phyloP scores from a whole-genome alignment of 176 grass and related monocot genomes.

The Zea luxurians region DNA sequence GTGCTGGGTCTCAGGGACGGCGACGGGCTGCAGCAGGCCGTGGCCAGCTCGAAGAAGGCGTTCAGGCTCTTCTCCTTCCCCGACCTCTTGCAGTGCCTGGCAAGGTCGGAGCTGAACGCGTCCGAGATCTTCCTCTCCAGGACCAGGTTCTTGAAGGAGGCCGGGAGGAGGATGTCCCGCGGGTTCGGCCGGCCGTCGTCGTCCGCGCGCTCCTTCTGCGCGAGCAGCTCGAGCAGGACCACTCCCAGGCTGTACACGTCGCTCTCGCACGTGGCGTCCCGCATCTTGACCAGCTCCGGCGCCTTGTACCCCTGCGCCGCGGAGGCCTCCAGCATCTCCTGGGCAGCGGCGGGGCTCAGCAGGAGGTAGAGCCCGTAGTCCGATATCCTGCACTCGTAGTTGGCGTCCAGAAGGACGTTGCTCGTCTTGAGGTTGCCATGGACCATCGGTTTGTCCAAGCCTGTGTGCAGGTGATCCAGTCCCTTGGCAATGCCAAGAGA shows the following conservation, averaged over 20 bases:
- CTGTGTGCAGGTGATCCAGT: slow-evolving; percentile 78
- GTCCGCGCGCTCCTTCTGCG: slow-evolving; percentile 49
- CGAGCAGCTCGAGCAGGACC: slow-evolving; percentile 83
- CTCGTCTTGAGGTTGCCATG: slow-evolving; percentile 91
- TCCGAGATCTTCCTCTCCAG: slow-evolving; percentile 73
- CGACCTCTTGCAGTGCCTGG: slow-evolving; percentile 47
- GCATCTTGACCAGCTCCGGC: slow-evolving; percentile 81
- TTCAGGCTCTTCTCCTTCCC: slow-evolving; percentile 57
- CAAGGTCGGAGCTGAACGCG: slow-evolving; percentile 59
- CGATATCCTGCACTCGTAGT: slow-evolving; percentile 58
- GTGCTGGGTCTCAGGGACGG: slow-evolving; percentile 67
- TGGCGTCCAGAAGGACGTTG: slow-evolving; percentile 73
- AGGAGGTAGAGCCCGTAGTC: slow-evolving; percentile 80
- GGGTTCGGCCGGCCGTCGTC: slow-evolving; percentile 33
- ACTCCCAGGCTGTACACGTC: slow-evolving; percentile 81
- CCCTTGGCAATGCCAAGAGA: slow-evolving; percentile 73
- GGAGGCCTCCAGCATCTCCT: slow-evolving; percentile 79
- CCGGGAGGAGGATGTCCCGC: slow-evolving; percentile 57
- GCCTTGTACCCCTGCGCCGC: slow-evolving; percentile 78
- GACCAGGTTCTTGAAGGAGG: slow-evolving; percentile 65
- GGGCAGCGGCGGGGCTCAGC: slow-evolving; percentile 46
- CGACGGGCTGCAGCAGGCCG: slow-evolving; percentile 69
- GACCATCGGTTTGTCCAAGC: slow-evolving; percentile 57
- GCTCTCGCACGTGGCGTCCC: slow-evolving; percentile 61
- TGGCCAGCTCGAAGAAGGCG: slow-evolving; percentile 58